Base-by-base conservation (phyloP, 2,329 filamentous ascomycete species). In the Fusarium pseudonygamai region DNA sequence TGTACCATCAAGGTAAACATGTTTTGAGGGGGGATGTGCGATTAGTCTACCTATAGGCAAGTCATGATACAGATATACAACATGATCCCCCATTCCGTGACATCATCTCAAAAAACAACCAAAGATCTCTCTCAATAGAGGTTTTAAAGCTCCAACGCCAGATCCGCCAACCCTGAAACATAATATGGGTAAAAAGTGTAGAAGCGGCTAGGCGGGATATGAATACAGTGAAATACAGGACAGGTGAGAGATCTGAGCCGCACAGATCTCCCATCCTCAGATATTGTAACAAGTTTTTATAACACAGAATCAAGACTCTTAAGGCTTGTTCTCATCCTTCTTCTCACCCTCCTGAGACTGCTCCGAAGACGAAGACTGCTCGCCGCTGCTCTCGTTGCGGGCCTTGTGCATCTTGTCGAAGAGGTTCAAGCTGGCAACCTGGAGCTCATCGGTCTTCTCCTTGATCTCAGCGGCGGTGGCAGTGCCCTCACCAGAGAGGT, bases 361-460 rank as follows among this genome's bases (percentile, higher is more conserved):
- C 70, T 73, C 83, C 77, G 78, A 84, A 78, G 81, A 75, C 89
- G 85, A 75, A 89, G 85, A 81, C 81, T 87, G 84, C 67, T 79
- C 75, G 80, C 87, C 83, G 78, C 87, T 88, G 78, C 87, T 87
- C 87, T 95, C 93, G 78, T 86, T 84, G 79, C 94, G 92, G 78
- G 96, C 94, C 90, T 97, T 97, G 93, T 99, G 96, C 94, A 99
- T 97, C 93, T 98, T 98, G 88, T 98, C 96, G 85, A 99, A 98
- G 81, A 98, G 92, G 87, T 93, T 97, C 86, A 99, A 88, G 85
- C 93, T 96, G 78, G 96, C 94, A 83, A 93, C 93, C 88, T 98
- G 96, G 82, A 99, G 93, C 86, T 98, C 96, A 77, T 98, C 96
- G 80, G 94, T 97, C 94, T 98, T 98, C 87, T 94, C 91, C 93